phyloP scores from a whole-genome alignment of 2,329 filamentous ascomycete genomes.

The Lecanosticta acicola region DNA sequence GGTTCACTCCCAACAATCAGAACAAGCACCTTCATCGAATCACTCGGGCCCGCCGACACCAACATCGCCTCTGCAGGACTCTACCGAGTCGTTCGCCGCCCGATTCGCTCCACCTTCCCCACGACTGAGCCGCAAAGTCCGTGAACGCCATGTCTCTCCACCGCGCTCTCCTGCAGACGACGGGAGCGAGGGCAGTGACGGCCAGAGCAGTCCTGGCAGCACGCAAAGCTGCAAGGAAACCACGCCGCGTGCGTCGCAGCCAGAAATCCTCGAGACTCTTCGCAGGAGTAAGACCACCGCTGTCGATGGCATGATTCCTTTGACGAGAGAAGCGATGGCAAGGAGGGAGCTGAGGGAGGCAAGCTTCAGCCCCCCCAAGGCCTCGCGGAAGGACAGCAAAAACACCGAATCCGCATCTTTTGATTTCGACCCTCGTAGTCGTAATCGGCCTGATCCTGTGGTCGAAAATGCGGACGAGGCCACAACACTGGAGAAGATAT shows the following conservation, averaged over 20 bases:
- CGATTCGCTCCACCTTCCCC: constrained; percentile 55
- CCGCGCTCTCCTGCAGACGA: constrained; percentile 27
- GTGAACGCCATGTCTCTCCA: constrained; percentile 23
- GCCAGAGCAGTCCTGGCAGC: constrained; percentile 16
- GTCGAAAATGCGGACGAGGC: constrained; percentile 34
- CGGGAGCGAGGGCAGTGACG: constrained; percentile 18
- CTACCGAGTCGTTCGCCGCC: constrained; percentile 44
- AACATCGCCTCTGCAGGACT: constrained; percentile 14
- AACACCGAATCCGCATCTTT: constrained; percentile 9
- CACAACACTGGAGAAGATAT: constrained; percentile 63
- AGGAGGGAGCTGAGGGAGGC: constrained; percentile 10
- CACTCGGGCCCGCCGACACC: constrained; percentile 34
- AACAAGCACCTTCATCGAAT: constrained; percentile 15
- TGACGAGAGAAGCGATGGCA: neutral
- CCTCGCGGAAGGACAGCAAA: constrained; percentile 15
- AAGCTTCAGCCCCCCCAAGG: constrained; percentile 11
- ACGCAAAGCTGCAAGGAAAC: constrained; percentile 16
- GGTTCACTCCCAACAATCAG: constrained; percentile 25
- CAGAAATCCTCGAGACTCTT: constrained; percentile 9
- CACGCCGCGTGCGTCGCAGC: constrained; percentile 20
- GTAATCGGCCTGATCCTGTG: constrained; percentile 7
- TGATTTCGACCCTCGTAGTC: constrained; percentile 2
- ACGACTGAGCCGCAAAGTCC: constrained; percentile 11
- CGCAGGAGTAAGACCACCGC: constrained; percentile 17
- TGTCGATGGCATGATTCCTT: neutral